Percentiles rank a stretch among this genome's conserved stretches.
Evolutionary conservation across 23 red algal genomes (phyloP).

Genomic region (Gracilaria domingensis): DNA sequence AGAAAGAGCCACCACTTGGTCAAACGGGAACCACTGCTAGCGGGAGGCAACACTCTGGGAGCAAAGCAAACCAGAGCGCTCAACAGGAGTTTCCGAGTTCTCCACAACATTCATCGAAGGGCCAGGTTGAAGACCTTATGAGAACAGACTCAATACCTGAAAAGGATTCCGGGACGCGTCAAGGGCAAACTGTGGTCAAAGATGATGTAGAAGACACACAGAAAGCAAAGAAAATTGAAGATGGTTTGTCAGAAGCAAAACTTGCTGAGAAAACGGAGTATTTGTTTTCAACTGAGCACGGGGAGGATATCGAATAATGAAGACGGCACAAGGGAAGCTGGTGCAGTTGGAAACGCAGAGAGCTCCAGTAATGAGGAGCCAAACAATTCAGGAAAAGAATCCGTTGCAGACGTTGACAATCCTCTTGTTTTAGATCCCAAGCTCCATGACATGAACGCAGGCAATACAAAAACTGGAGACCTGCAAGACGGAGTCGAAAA

Average conservation of each 20-base stretch:
- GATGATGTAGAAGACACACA: not conserved
- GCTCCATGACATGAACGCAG: not conserved
- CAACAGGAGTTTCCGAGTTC: no score
- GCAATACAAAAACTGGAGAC: not conserved
- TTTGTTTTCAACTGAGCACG: no score
- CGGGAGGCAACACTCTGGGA: no score
- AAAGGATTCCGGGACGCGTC: not conserved
- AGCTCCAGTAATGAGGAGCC: not conserved
- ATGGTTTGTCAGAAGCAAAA: not conserved
- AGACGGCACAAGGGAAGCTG: not conserved
- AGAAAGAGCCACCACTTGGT: not conserved
- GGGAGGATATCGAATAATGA: not conserved
- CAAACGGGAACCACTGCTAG: not conserved
- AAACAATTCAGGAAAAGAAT: not conserved
- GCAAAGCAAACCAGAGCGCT: no score
- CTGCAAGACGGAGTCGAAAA: not conserved
- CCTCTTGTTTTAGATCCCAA: not conserved
- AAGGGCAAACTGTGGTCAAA: not conserved
- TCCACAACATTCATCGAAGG: not conserved
- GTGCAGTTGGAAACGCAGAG: not conserved
- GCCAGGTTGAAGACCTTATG: not conserved
- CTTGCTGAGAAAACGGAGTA: not conserved
- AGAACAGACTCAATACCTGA: not conserved
- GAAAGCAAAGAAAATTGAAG: not conserved
- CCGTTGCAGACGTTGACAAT: not conserved